Evolutionary conservation across 345 rosid genomes (phyloP).

Genomic region (Gossypium anomalum): DNA sequence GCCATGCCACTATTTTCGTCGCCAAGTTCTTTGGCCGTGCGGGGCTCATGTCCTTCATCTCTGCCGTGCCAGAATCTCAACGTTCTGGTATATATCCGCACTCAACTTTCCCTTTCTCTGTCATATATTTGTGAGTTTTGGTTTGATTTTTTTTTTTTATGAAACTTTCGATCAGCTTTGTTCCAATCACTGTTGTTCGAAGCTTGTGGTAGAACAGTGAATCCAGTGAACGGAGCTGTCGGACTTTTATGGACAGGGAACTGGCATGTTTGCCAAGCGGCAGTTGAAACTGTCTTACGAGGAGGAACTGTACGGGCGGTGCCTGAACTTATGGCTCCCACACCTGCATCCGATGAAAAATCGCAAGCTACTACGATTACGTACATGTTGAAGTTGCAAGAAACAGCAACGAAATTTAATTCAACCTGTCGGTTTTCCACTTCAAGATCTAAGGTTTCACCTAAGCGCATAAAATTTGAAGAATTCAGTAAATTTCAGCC

Average conservation of each 20-base stretch:
- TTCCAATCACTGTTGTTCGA: constrained; percentile 82
- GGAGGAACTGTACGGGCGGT: constrained; percentile 66
- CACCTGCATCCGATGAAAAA: constrained; percentile 54
- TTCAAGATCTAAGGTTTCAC: constrained; percentile 53
- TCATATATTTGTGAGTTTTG: not conserved
- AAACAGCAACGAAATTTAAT: constrained; percentile 21
- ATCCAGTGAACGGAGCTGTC: constrained; percentile 92
- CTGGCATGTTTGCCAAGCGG: constrained; percentile 85
- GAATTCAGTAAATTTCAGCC: constrained; percentile 26
- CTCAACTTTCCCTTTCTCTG: not conserved
- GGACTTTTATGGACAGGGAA: constrained; percentile 89
- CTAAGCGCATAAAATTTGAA: constrained; percentile 44
- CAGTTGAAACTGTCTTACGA: constrained; percentile 79
- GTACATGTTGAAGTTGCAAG: constrained; percentile 48
- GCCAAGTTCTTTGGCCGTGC: constrained; percentile 98
- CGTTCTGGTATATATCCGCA: constrained; percentile 53
- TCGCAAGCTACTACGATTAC: constrained; percentile 53
- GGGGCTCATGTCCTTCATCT: constrained; percentile 89
- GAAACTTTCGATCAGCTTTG: constrained; percentile 43
- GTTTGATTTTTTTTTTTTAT: not conserved
- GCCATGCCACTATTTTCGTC: constrained; percentile 92
- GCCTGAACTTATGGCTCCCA: constrained; percentile 51
- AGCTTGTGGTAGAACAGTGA: constrained; percentile 94
- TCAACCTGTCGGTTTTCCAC: constrained; percentile 58
- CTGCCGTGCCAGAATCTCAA: constrained; percentile 79